Evolutionary conservation across 345 rosid species (phyloP), one percentile per base, ranked within the genome.

Genomic region (Brassica incana): DNA sequence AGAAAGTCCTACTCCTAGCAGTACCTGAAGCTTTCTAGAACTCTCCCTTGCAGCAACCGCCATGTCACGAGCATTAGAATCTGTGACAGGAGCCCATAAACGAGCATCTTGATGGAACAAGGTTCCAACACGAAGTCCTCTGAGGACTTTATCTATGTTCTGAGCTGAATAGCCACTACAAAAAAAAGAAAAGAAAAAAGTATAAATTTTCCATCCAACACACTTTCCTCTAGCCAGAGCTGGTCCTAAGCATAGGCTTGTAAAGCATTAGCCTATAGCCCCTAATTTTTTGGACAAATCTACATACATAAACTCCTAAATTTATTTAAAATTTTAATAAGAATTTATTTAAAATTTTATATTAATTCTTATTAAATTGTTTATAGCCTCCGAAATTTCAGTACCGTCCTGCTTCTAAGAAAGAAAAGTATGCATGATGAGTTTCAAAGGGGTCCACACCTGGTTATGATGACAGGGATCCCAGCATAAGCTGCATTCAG

Each of bases 41-140:
- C 97, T 84, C 65, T 96, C 99, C 86, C 97, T 91, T 27, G 98
- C 97, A 61, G 92, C 93, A 77, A 90, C 89, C 74, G 98, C 99
- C 99, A 93, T 92, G 32, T 90, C 92, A 61, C 88, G 89, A 6
- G 88, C 91, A 76, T 82, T 74, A 30, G 88, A 80, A 75, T 88
- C 98, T 73, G 87, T 85, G 61, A 72, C 40, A 1, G 87, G 84
- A 67, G 74, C 85, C 95, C 92, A 96, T 66, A 86, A 35, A 80
- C 90, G 94, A 40, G 98, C 97, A 83, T 93, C 91, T 83, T 86
- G 84, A 82, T 96, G 99, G 85, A 96, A 96, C 35, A 96, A 91
- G 58, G 99, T 93, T 76, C 99, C 98, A 15, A 93, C 77, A 69
- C 84, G 81, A 80, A 89, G 88, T 70, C 99, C 99, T 84, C 89